Base-by-base conservation (phyloP, 208 protist species). In the Jaenimonas drosophilae region DNA sequence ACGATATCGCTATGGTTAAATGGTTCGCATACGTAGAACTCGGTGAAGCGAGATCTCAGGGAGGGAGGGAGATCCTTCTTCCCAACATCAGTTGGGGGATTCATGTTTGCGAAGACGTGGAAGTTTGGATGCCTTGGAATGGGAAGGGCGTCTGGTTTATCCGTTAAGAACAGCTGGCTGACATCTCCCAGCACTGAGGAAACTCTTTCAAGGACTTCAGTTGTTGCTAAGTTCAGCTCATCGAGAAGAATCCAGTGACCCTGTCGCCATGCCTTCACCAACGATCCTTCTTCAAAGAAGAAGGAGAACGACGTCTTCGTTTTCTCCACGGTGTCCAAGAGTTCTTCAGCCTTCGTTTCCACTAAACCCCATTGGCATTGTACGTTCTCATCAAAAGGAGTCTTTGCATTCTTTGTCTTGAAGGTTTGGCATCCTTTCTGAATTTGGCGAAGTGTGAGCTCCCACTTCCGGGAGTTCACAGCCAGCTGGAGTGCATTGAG, bases 21-120 rank as follows among this genome's bases (percentile, higher is more conserved):
- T 3, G 98, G 66, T 49, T 99, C 97, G 30, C 93, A 86, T 2
- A 99, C 96, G 69, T 98, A 99, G 46, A 98, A 81, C 67, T 99
- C 98, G 4, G 97, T 98, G 62, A 99, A 99, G 30, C 96, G 78
- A 11, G 87, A 91, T 5, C 95, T 64, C 37, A 99, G 49, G 4
- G 76, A 86, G 21, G 80, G 78, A 1, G 96, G 91, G 27, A 99
- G 73, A 34, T 99, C 96, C 59, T 98, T 98, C 69, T 99, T 99
- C 28, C 99, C 98, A 21, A 99, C 94, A 66, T 99, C 99, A 4
- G 97, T 99, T 7, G 98, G 98, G 14, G 86, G 86, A 69, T 99
- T 99, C 98, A 99, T 99, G 68, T 97, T 98, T 5, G 96, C 98
- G 65, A 99, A 99, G 0, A 99, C 68, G 58, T 88, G 87, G 68